Evolutionary conservation across 208 protist species (phyloP).

Genomic region (Leishmania major): DNA sequence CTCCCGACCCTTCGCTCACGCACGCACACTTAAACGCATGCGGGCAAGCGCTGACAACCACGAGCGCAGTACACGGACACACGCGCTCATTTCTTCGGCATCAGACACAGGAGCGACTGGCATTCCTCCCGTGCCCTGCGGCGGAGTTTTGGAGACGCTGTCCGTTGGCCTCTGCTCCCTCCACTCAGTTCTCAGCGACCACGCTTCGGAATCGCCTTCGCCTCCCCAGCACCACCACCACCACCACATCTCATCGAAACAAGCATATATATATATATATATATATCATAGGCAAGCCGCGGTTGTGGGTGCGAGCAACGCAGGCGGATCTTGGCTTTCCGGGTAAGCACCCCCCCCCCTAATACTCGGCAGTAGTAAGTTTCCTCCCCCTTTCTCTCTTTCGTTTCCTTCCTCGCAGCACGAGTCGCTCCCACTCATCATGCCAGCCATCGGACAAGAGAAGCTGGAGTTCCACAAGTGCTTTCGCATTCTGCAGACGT

Average conservation of each 20-base stretch:
- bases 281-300: not conserved
- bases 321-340: not conserved
- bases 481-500: constrained; percentile 82
- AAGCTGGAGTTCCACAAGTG: constrained; percentile 73
- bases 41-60: not conserved
- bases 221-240: not conserved
- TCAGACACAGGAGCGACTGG: not conserved
- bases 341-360: not conserved
- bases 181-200: not conserved
- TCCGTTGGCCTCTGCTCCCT: not conserved
- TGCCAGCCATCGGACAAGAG: constrained; percentile 75
- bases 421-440: constrained; percentile 9
- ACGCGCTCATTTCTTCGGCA: not conserved
- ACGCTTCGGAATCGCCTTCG: not conserved
- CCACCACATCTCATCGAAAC: not conserved
- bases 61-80: not conserved
- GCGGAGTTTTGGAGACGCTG: not conserved
- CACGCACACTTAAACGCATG: not conserved
- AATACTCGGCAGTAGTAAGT: not conserved
- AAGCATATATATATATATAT: not conserved
- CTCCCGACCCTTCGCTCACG: not conserved
- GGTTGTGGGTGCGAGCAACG: not conserved
- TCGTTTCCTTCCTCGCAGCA: not conserved
- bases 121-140: not conserved
- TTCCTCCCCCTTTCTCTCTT: not conserved